Conservation (phyloP, 2,329 filamentous ascomycete genomes). For the Pseudogymnoascus sp. region DNA sequence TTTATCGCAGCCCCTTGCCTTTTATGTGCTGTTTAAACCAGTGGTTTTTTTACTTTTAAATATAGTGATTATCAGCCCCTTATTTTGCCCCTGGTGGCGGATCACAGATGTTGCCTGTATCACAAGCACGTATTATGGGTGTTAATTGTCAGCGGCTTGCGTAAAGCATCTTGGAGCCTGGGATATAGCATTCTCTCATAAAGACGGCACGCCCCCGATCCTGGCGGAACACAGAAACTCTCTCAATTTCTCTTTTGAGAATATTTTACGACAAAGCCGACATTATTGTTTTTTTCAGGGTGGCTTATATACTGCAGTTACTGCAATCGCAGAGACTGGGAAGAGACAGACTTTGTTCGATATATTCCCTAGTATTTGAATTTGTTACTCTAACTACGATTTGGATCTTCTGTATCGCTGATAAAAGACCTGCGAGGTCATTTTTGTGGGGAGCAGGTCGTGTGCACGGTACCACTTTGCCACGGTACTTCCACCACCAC, state of each 20-base stretch:
- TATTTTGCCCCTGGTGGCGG: neutral
- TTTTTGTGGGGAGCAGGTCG: slow-evolving; percentile 3
- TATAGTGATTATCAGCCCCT: neutral
- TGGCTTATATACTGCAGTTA: neutral
- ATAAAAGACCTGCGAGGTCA: neutral
- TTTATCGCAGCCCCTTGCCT: neutral
- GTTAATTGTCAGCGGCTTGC: slow-evolving; percentile 5
- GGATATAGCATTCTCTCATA: neutral
- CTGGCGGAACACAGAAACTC: neutral
- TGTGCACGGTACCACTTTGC: slow-evolving; percentile 3
- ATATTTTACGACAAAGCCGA: neutral
- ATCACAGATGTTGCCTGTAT: neutral
- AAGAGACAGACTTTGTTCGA: neutral
- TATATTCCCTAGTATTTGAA: neutral
- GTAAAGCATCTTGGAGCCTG: neutral
- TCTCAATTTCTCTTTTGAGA: neutral
- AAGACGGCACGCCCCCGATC: neutral
- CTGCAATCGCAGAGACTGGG: neutral
- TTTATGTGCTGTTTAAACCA: neutral
- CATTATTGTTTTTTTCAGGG: neutral
- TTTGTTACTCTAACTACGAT: neutral
- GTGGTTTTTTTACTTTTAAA: neutral
- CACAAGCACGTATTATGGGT: neutral
- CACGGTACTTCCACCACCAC: neutral
- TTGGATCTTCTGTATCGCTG: neutral